phyloP scores from a whole-genome alignment of 768 basidiomycete genomes.

The Mycena floridula region DNA sequence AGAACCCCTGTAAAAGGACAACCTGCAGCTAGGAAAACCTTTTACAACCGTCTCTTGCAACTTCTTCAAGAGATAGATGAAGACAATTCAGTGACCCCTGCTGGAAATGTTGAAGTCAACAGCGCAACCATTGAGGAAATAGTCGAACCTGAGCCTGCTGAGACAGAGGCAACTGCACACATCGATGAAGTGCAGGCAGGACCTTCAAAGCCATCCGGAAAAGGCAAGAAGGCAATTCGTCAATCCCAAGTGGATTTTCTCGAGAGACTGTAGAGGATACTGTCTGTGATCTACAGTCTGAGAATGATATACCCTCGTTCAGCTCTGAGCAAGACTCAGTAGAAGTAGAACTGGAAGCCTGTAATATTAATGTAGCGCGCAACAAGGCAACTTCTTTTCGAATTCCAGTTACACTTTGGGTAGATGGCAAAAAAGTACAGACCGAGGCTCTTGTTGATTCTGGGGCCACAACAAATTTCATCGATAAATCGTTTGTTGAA shows the following conservation, averaged over 20 bases:
- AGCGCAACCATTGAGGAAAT: neutral
- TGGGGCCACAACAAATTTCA: too few relatives aligned
- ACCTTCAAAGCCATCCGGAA: neutral
- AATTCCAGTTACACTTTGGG: too few relatives aligned
- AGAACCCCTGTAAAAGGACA: neutral
- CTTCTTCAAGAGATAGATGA: neutral
- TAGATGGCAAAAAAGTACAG: too few relatives aligned
- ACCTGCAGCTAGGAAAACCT: neutral
- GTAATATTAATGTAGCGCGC: too few relatives aligned
- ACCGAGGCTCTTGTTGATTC: too few relatives aligned
- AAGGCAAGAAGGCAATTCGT: neutral
- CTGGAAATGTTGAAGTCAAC: slow-evolving; percentile 2
- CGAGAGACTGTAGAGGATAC: slow-evolving; percentile 2
- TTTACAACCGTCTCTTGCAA: neutral
- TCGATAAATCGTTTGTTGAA: too few relatives aligned
- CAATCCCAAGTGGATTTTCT: slow-evolving; percentile 1
- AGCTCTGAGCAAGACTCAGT: too few relatives aligned
- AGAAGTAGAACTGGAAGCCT: too few relatives aligned
- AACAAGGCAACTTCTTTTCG: too few relatives aligned
- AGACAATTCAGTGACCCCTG: neutral
- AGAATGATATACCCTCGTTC: too few relatives aligned
- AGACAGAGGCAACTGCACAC: slow-evolving; percentile 1
- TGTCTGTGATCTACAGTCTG: too few relatives aligned
- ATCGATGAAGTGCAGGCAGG: slow-evolving; percentile 4
- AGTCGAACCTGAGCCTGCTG: neutral